phyloP scores from a whole-genome alignment of 2,329 filamentous ascomycete species.

The Fusarium mexicanum region DNA sequence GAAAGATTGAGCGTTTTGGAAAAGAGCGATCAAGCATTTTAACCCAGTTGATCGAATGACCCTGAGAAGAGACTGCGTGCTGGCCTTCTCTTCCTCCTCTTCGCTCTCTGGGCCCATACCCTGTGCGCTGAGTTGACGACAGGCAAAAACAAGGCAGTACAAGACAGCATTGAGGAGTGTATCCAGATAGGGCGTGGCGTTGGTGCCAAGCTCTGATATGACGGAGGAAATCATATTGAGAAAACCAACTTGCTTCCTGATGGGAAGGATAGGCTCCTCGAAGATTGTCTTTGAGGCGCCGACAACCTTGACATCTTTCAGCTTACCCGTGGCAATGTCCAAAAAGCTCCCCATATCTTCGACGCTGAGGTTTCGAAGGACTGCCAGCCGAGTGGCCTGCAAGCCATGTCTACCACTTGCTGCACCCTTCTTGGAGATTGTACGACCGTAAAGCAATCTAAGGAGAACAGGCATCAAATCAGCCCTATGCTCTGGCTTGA shows the following conservation, averaged over 20 bases:
- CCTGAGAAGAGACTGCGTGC: constrained; percentile 68
- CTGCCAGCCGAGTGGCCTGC: constrained; percentile 81
- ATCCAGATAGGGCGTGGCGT: constrained; percentile 73
- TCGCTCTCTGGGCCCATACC: constrained; percentile 49
- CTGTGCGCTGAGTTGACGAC: constrained; percentile 63
- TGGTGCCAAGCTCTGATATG: constrained; percentile 82
- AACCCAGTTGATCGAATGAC: constrained; percentile 77
- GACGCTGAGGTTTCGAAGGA: constrained; percentile 79
- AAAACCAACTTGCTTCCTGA: constrained; percentile 88
- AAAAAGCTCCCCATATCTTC: constrained; percentile 84
- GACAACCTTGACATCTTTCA: constrained; percentile 70
- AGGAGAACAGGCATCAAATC: constrained; percentile 87
- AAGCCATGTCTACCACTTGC: constrained; percentile 83
- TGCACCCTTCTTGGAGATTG: constrained; percentile 82
- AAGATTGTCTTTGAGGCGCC: constrained; percentile 64
- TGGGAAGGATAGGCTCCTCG: constrained; percentile 66
- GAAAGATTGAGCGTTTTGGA: constrained; percentile 75
- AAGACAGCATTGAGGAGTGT: constrained; percentile 80
- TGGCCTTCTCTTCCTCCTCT: constrained; percentile 55
- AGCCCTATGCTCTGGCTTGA: constrained; percentile 76
- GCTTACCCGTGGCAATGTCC: constrained; percentile 78
- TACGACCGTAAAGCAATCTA: constrained; percentile 86
- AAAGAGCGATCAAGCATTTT: constrained; percentile 83
- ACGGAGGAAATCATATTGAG: constrained; percentile 91
- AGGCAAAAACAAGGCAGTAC: constrained; percentile 81